Evolutionary conservation across 768 basidiomycete genomes (phyloP), one percentile per base, ranked within the genome.

Genomic region (Rhodotorula kratochvilovae): DNA sequence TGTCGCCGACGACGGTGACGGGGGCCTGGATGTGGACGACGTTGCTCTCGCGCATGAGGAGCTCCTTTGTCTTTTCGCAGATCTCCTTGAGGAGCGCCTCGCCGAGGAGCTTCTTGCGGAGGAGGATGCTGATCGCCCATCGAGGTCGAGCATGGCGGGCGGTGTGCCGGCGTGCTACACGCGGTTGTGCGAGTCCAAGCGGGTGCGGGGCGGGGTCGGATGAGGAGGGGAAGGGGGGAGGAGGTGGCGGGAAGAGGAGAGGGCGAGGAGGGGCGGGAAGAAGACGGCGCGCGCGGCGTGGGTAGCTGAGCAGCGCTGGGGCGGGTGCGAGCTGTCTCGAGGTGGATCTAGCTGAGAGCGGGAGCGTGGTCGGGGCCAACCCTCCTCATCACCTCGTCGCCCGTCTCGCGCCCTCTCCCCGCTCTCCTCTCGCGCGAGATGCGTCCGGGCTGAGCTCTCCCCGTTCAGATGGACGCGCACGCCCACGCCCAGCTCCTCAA

Each of bases 11-110:
- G 39, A 99, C 96, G 2, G 96, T 99, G 46, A 98, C 92, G 29
- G 96, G 96, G 10, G 95, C 90, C 73, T 87, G 89, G 76, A 99
- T 90, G 78, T 98, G 96, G 13, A 98, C 93, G 68, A 99, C 96
- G 78, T 99, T 99, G 69, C 90, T 92, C 83, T 99, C 96, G 72
- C 92, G 85, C 96, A 98, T 98, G 67, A 99, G 88, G 0, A 99
- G 92, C 80, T 99, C 96, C 80, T 98, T 99, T 25, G 95, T 96
- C 83, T 98, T 98, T 79, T 96, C 95, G 84, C 96, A 98, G 86
- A 99, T 97, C 84, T 99, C 95, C 61, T 93, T 89, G 55, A 99
- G 81, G 36, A 98, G 85, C 3, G 92, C 90, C 82, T 98, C 95
- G 77, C 94, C 94, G 10, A 99, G 84, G 23, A 99, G 87, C 75